Evolutionary conservation across 495 filamentous ascomycete genomes (phyloP), one percentile per base, ranked within the genome.

Genomic region (Extremus antarcticus): DNA sequence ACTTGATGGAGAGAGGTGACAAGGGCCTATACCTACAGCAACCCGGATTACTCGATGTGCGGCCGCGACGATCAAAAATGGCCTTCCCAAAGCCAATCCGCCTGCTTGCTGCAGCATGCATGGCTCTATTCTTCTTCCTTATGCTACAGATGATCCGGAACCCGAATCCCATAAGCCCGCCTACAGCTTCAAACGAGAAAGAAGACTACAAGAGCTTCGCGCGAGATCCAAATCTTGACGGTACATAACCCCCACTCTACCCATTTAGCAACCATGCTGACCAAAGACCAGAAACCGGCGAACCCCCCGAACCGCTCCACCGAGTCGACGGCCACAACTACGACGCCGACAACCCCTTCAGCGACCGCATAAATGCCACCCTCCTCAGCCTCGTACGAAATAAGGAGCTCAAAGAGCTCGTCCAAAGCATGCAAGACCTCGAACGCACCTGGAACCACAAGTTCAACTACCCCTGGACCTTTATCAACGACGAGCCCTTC

Each of bases 381-480:
- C 77, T 99, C 51, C 78, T 99, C 58, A 81, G 87, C n/a, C 77
- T 99, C 20, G 94, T 97, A 39, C 83, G 94, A 50, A 97, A 99
- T 63, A 80, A 85, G 60, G 94, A 99, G 72, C 65, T 96, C 9
- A 68, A 81, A 22, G 87, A 84, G 15, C 83, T 97, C 76, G 68
- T 99, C 23, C 78, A 82, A 61, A 83, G 87, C 4, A 99, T 99
- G 85, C 70, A 71, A 41, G 91, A 97, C 66, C 75, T 97, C 50
- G 94, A 99, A 71, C 72, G 87, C 57, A 96, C 90, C 8, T 99
- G 89, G 87, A 99, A 99, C 67, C 76, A 80, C 73, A 99, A 97
- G 66, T 99, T 97, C 78, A 97, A 99, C 72, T 99, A 97, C 69
- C 94, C 94, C 16, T 99, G 92, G 85, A 96, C 89, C 46, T 97